Evolutionary conservation across 2,329 filamentous ascomycete species (phyloP), one percentile per base, ranked within the genome.

Genomic region (Cladosporium sp.): DNA sequence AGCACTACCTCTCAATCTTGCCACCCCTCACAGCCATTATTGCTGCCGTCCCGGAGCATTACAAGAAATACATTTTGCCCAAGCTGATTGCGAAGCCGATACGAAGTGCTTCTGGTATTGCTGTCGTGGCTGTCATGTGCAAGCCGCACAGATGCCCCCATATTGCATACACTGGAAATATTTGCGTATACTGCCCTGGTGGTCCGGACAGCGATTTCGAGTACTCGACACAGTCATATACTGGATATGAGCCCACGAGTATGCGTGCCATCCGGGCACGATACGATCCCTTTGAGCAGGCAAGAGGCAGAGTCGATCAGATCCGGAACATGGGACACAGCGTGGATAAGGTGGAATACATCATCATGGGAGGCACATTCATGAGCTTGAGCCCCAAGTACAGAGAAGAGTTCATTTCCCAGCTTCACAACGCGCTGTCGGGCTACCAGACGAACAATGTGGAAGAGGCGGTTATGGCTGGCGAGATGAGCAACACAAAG

Each of bases 311-410:
- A 61, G 92, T 98, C 5, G 95, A 98, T 63, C 93, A 98, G 73
- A 89, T 98, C 66, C 95, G 95, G 70, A 87, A 89, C 2, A 79
- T 98, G 0, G 93, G 93, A 0, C 93, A 98, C 71, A 95, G 89
- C 43, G 93, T 98, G 44, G 93, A 98, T 74, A 98, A 98, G 71
- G 93, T 98, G 19, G 93, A 98, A 75, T 98, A 97, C 71, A 98
- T 98, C 67, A 95, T 98, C 68, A 98, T 98, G 93, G 93, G 93
- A 55, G 93, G 93, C 60, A 98, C 93, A 0, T 98, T 98, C 72
- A 98, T 98, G 95, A 97, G 92, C 2, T 74, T 98, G 22, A 80
- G 92, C 8, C 84, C 90, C 63, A 84, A 86, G 19, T 98, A 98
- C 70, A 80, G 93, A 28, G 89, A 98, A 56, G 84, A 88, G 53